Conservation (phyloP, 2,329 filamentous ascomycete genomes). For the Aspergillus tanneri region DNA sequence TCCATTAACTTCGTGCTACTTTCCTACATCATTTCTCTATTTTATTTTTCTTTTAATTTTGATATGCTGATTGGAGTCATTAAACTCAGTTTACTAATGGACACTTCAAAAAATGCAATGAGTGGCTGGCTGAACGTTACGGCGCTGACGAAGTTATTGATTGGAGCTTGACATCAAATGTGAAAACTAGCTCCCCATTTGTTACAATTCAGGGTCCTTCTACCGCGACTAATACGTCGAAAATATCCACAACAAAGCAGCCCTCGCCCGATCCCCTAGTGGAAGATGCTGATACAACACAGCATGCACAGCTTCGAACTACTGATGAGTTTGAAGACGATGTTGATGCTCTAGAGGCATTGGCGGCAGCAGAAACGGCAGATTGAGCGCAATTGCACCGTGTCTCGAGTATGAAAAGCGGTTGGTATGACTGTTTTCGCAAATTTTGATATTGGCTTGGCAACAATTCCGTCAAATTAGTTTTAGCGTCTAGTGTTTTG, state of each 20-base stretch:
- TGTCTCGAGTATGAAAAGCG: too few species aligned
- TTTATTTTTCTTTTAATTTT: not conserved
- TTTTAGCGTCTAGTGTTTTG: too few species aligned
- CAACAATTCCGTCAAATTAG: too few species aligned
- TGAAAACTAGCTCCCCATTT: conserved; percentile 17
- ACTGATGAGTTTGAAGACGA: conserved; percentile 45
- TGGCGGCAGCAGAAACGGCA: conserved; percentile 32
- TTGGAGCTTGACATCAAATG: conserved; percentile 64
- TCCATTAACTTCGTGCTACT: not conserved
- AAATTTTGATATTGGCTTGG: too few species aligned
- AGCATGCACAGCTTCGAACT: conserved; percentile 14
- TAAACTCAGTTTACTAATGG: conserved; percentile 40
- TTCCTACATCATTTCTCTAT: not conserved
- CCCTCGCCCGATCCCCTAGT: conserved; percentile 1
- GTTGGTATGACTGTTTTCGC: too few species aligned
- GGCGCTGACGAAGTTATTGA: conserved; percentile 79
- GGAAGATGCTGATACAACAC: conserved; percentile 18
- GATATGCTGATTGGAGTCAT: not conserved
- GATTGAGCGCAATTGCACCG: not conserved
- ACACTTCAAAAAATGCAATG: conserved; percentile 51
- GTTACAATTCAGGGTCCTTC: conserved; percentile 16
- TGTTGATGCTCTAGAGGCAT: conserved; percentile 43
- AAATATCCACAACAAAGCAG: conserved; percentile 13
- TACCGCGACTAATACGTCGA: conserved; percentile 27
- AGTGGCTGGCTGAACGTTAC: conserved; percentile 75